Base-by-base conservation (phyloP, 2,329 filamentous ascomycete genomes). In the Acephala macrosclerotiorum region DNA sequence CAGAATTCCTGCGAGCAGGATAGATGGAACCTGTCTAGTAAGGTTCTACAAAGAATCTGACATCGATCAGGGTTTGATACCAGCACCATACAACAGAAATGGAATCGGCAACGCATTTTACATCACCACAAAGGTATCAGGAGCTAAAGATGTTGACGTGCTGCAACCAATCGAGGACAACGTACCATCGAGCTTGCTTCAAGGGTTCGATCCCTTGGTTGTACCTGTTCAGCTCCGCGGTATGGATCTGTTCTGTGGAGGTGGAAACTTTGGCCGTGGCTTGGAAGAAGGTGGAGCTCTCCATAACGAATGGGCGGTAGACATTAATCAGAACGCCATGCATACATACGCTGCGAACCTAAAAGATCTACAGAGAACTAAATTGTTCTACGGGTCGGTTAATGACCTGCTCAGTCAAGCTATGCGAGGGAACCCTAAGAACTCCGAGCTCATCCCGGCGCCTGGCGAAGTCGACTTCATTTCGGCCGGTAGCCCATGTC, bases 211-310 rank as follows among this genome's bases (percentile, higher is more conserved):
- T 68, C 84, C 86, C 0, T 58, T 63, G 0, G 69, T 66, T 1
- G 36, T 66, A 5, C 63, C 70, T 5, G 65, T 58, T 47, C 75
- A 64, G 65, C 80, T 92, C 9, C 80, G 79, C 5, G 90, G 89
- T 0, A 78, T 95, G 3, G 91, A 93, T 68, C 79, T 96, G 0
- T 96, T 93, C 72, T 93, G 90, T 70, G 93, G 93, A 0, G 89
- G 90, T 20, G 92, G 93, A 0, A 93, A 90, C 60, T 88, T 96
- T 60, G 92, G 92, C 5, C 84, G 91, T 35, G 92, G 92, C 0
- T 80, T 96, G 0, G 91, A 94, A 75, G 91, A 94, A 61, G 87
- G 87, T 0, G 87, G 88, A 0, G 87, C 82, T 0, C 82, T 94
- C 0, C 75, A 87, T 29, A 91, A 91, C 75, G 80, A 82, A 2